Evolutionary conservation across 164 flowering plant genomes (phyloP).

Genomic region (Magnolia kwangsiensis): DNA sequence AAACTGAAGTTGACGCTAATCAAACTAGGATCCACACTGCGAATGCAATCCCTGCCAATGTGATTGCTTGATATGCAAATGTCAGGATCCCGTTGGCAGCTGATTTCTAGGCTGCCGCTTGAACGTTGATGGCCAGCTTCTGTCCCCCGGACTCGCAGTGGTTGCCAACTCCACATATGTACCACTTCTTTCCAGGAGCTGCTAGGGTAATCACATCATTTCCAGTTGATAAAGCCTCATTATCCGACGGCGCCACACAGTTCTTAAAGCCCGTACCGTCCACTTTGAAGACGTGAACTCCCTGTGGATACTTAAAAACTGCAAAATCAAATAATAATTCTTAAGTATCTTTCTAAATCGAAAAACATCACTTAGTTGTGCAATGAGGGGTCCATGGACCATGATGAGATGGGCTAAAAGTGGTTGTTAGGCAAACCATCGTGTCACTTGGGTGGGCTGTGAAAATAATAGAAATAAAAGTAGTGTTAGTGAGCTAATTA

Average conservation of each 20-base stretch:
- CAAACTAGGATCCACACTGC: background rate
- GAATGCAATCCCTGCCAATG: background rate
- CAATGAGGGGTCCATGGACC: no score
- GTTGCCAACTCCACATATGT: constrained; percentile 22
- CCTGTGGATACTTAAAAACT: constrained; percentile 20
- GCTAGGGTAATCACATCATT: constrained; percentile 17
- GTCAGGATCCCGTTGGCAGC: background rate
- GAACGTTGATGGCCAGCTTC: constrained; percentile 16
- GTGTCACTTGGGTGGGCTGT: no score
- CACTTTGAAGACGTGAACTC: constrained; percentile 22
- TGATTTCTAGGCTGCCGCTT: background rate
- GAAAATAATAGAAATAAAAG: no score
- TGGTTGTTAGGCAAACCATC: no score
- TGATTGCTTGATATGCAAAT: constrained; percentile 2
- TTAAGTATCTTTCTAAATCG: no score
- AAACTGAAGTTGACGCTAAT: background rate
- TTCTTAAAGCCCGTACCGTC: constrained; percentile 12
- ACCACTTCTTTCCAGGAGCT: constrained; percentile 25
- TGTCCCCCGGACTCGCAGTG: constrained; percentile 20
- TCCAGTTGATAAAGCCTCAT: constrained; percentile 12
- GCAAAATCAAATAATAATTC: background rate
- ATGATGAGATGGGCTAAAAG: no score
- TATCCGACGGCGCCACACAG: constrained; percentile 11
- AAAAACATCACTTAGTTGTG: no score
- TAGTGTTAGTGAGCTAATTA: no score